Base-by-base conservation (phyloP, 78 protist species). In the Pigoraptor vietnamica region DNA sequence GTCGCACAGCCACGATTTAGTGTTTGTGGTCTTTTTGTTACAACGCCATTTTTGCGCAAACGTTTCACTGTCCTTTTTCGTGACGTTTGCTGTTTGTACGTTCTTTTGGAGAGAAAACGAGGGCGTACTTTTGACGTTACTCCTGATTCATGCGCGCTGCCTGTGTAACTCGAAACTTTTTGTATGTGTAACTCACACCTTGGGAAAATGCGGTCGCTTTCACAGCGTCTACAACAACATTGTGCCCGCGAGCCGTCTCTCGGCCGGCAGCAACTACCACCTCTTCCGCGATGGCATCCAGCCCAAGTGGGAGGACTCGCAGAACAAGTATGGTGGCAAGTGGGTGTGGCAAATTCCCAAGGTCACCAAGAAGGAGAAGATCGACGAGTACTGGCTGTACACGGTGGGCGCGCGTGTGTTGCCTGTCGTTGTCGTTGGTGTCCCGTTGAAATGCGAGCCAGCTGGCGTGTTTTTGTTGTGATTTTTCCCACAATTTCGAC, bases 221-320 rank as follows among this genome's bases (percentile, higher is more conserved):
- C 87, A 81, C 89, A 67, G 93, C 21, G 92, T 93, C 34, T 83
- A 83, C 83, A 91, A 95, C 92, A 84, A 91, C 86, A 93, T 93
- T 48, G 40, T 36, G 37, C 87, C 93, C 14, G 91, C 95, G 23
- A 89, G 93, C 40, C 36, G 81, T 0, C 90, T 94, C 37, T n/a
- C 55, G 25, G 33, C 84, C 25, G 93, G 93, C 56, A 35, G 90
- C 79, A 94, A 67, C 39, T 94, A 94, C 89, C 91, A 92, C 33
- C 55, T 95, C 32, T 95, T 95, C 93, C 93, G 91, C 55, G 79
- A 90, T 6, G 96, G 96, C 84, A 86, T 95, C 93, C 92, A 93
- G 93, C 96, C 96, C 34, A 38, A 84, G 88, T 95, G 96, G 96
- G 96, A 95, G 67, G 94, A 95, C 88, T 48, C 82, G n/a, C 39